Base-by-base conservation (phyloP, 805 yeast genomes). In the Saturnispora besseyi region DNA sequence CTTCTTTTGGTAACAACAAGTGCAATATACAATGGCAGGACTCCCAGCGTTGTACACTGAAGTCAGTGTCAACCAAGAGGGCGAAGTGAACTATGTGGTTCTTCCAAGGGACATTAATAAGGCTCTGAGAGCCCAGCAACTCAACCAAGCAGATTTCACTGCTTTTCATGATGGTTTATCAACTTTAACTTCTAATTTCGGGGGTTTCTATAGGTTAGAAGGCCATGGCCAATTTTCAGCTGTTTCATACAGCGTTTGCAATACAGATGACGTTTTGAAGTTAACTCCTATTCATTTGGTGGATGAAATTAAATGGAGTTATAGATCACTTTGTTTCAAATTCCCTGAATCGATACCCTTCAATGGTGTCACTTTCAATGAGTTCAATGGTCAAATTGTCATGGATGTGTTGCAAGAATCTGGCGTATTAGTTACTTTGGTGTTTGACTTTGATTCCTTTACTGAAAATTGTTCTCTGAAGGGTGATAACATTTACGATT, bases 401-500 rank as follows among this genome's bases (percentile, higher is more conserved):
- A 53, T 81, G 18, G 87, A 83, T 61, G 56, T 78, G 8, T 65
- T 85, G 13, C 78, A 81, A 29, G 71, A 68, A 22, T 64, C 68
- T 21, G 82, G 77, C 49, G 63, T 77, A 15, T 62, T 84, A 24
- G 69, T 81, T 38, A 77, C 87, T 0, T 54, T 81, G 31, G 59
- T 63, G 3, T 53, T 84, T 29, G 63, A 68, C 15, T 54, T 74
- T 9, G 57, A 66, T 3, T 72, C 75, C 49, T 82, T 84, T 54
- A 53, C 63, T n/a, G 28, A 18, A 41, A 53, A 50, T 32, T 53
- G 49, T 13, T 13, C 41, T 41, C 40, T 42, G 49, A n/a, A 51
- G 36, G 13, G 53, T 48, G 37, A 55, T 41, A 68, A 65, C 33
- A 66, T 76, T 49, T 60, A 62, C 46, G 66, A 74, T 42, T 87